phyloP scores from a whole-genome alignment of 768 basidiomycete species.

The Leccinum broughii region DNA sequence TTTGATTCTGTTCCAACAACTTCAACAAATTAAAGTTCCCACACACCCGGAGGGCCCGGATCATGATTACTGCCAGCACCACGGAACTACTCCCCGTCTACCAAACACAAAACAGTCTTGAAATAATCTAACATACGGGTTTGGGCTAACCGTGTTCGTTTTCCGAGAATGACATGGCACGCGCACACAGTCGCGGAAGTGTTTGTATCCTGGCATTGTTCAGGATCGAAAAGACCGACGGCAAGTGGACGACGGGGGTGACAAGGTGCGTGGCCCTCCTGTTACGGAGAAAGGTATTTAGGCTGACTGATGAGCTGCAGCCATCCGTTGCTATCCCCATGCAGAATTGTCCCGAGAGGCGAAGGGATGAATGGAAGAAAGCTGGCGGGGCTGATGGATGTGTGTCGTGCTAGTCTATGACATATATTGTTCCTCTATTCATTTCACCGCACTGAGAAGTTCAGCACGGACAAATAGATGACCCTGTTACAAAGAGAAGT shows the following conservation, averaged over 20 bases:
- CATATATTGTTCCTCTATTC: background rate
- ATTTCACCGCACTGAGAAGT: background rate
- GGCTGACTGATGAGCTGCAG: background rate
- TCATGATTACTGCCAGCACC: too few relatives aligned
- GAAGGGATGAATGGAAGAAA: background rate
- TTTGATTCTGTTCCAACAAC: too few relatives aligned
- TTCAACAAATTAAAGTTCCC: too few relatives aligned
- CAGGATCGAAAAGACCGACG: background rate
- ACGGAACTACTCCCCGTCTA: too few relatives aligned
- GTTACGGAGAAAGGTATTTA: background rate
- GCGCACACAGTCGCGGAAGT: too few relatives aligned
- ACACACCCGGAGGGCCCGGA: too few relatives aligned
- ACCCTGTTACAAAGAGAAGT: background rate
- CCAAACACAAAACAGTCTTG: too few relatives aligned
- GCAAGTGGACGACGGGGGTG: background rate
- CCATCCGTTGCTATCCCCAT: background rate
- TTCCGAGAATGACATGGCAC: too few relatives aligned
- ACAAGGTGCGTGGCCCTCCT: background rate
- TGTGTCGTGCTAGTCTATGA: background rate
- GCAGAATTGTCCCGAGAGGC: background rate
- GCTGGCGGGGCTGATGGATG: too few relatives aligned
- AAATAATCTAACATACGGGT: too few relatives aligned
- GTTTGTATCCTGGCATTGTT: background rate
- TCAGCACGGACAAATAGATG: background rate
- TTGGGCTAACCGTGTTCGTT: too few relatives aligned